A percentile compares a stretch with the other conserved stretches of the same genome.
Conservation (phyloP, 2,329 filamentous ascomycete genomes). For the Fusarium decemcellulare region DNA sequence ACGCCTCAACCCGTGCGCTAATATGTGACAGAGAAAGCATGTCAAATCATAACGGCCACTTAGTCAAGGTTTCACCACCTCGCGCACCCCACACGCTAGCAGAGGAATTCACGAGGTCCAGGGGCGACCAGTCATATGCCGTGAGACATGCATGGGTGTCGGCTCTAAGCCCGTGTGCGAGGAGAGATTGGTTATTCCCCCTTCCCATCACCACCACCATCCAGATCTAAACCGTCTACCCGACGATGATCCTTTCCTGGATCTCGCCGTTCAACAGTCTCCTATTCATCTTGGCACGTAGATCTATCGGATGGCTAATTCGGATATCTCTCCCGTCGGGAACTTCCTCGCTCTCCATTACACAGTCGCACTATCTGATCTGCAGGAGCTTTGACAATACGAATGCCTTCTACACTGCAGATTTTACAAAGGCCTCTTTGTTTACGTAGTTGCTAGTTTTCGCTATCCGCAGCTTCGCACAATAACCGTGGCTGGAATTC, state of each 20-base stretch:
- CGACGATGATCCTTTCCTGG: background rate
- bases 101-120: background rate
- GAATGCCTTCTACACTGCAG: no score
- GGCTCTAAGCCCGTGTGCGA: background rate
- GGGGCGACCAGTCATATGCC: constrained; percentile 6
- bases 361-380: background rate
- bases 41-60: constrained; percentile 7
- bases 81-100: background rate
- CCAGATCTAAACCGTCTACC: no score
- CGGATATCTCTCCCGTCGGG: background rate
- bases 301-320: background rate
- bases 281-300: background rate
- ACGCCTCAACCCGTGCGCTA: background rate
- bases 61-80: constrained; percentile 3
- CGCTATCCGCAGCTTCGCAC: no score
- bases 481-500: no score
- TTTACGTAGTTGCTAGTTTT: background rate
- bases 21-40: background rate
- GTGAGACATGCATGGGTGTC: constrained; percentile 1
- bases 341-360: background rate
- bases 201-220: no score
- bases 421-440: background rate
- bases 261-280: background rate
- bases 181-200: background rate
- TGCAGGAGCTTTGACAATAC: background rate